Evolutionary conservation across 2,329 filamentous ascomycete genomes (phyloP), one percentile per base, ranked within the genome.

Genomic region (Fusarium zealandicum): DNA sequence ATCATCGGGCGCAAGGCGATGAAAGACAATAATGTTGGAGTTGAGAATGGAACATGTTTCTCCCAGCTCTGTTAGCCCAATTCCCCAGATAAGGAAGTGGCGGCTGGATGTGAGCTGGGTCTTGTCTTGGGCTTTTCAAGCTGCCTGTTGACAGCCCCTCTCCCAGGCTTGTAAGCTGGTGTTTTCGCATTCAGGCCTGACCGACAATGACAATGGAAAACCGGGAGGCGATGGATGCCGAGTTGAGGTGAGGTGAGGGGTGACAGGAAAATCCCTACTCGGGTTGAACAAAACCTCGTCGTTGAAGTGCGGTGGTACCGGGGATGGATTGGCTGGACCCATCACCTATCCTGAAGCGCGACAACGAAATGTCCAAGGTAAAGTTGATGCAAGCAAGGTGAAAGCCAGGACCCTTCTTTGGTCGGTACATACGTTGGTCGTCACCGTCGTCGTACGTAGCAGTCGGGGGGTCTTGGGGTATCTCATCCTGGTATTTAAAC

Each of bases 351-450:
- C 45, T 30, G 20, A 37, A 14, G 25, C 25, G 16, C 11, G 39
- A 32, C n/a, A 42, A 18, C 25, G 13, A n/a, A 25, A 43, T 36
- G 33, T 39, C 37, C 35, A 28, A 37, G 39, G 49, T 33, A 55
- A 42, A 48, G 41, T 52, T 55, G 59, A 62, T 52, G 59, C 59
- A 57, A 63, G 46, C 25, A 51, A 63, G 59, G 51, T 42, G 28
- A 50, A 54, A 59, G 54, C 54, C 45, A 57, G 30, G 59, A 43
- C 55, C 54, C n/a, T 53, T 53, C 18, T 60, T 33, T 52, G 57
- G 32, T 46, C 42, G 46, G 51, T 62, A 49, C 45, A 28, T 28
- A 35, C n/a, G n/a, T n/a, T n/a, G 16, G 44, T 47, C 35, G 59
- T 39, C 42, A 39, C 58, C 58, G 49, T 62, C 57, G 44, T 40